Evolutionary conservation across 108 stramenopile species (phyloP).

Genomic region (Cyclotella cryptica): DNA sequence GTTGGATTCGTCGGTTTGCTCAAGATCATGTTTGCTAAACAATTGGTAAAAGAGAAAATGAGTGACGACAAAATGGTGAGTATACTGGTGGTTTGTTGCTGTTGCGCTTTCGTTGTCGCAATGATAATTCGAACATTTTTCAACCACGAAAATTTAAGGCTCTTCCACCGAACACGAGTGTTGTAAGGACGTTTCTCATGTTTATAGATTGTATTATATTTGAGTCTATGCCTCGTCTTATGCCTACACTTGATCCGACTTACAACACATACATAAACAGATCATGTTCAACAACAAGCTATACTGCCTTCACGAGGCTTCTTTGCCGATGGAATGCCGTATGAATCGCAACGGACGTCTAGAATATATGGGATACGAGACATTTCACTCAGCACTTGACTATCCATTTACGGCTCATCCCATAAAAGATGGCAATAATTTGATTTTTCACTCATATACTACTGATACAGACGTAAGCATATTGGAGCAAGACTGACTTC

Average conservation of each 20-base stretch:
- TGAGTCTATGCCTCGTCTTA: no score
- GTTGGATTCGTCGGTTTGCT: constrained; percentile 47
- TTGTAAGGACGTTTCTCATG: not conserved
- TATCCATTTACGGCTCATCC: constrained; percentile 60
- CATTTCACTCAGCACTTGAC: constrained; percentile 43
- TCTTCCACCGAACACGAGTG: constrained; percentile 6
- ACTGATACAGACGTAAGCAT: constrained; percentile 42
- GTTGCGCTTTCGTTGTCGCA: not conserved
- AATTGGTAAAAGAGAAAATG: constrained; percentile 48
- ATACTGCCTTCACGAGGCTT: constrained; percentile 54
- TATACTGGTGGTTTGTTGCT: not conserved
- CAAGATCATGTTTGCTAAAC: constrained; percentile 31
- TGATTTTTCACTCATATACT: constrained; percentile 56
- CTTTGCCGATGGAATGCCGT: constrained; percentile 43
- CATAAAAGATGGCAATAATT: constrained; percentile 31
- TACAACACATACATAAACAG: constrained; percentile 35
- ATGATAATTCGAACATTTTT: not conserved
- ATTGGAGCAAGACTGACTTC: not conserved
- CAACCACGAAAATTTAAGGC: not conserved
- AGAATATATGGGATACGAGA: constrained; percentile 47
- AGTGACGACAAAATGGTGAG: constrained; percentile 40
- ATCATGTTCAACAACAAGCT: constrained; percentile 54
- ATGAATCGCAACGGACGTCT: constrained; percentile 53
- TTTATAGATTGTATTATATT: no score
- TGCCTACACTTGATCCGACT: not conserved